Evolutionary conservation across 176 grass and related monocot genomes (phyloP).

Genomic region (Raddia guianensis): DNA sequence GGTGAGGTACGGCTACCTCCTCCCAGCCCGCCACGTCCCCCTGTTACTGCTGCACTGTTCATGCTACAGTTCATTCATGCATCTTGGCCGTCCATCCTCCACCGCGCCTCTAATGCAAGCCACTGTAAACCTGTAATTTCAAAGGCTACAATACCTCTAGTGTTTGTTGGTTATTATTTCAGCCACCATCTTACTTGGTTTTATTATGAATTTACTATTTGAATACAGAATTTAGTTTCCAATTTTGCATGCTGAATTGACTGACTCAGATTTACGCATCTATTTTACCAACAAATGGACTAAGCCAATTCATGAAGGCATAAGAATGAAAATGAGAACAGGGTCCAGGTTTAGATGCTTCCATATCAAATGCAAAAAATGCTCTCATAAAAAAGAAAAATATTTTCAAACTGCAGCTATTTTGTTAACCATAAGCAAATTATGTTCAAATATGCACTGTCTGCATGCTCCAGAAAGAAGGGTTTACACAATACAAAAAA

Average conservation of each 20-base stretch:
- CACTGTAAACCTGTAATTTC: neutral
- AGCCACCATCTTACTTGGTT: neutral
- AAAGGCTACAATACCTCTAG: neutral
- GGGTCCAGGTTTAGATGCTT: neutral
- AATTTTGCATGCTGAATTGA: slow-evolving; percentile 1
- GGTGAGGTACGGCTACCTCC: too few species aligned
- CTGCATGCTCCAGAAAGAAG: slow-evolving; percentile 21
- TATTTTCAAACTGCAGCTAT: neutral
- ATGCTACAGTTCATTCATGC: too few species aligned
- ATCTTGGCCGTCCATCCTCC: too few species aligned
- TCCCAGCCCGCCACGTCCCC: too few species aligned
- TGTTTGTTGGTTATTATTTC: slow-evolving; percentile 21
- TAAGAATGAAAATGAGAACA: slow-evolving; percentile 25
- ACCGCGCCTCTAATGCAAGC: too few species aligned
- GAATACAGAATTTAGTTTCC: slow-evolving; percentile 1
- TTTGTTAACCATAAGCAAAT: slow-evolving; percentile 34
- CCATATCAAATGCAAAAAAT: neutral
- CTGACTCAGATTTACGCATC: neutral
- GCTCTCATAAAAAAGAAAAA: slow-evolving; percentile 2
- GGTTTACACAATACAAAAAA: slow-evolving; percentile 30
- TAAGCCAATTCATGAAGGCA: slow-evolving; percentile 19
- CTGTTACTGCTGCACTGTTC: too few species aligned
- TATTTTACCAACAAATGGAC: neutral
- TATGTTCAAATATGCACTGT: neutral
- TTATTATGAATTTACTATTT: slow-evolving; percentile 19